A percentile compares a stretch with the other conserved stretches of the same genome.
Conservation (phyloP, 331 rosid genomes). For the Dryas integrifolia region DNA sequence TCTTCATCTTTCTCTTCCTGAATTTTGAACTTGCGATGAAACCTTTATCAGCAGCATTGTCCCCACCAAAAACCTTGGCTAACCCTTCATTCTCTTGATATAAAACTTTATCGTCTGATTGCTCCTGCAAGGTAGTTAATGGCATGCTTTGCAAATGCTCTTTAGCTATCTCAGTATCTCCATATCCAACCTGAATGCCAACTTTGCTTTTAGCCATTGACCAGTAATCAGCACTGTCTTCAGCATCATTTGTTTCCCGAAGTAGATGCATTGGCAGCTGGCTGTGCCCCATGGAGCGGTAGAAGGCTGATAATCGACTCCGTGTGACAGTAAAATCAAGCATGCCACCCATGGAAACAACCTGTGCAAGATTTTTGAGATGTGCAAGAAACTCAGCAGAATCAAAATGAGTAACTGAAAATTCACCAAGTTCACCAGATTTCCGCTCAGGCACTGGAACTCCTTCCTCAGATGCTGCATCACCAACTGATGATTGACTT, state of each 20-base stretch:
- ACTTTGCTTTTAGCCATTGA: conserved; percentile 17
- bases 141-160: conserved; percentile 13
- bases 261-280: conserved; percentile 48
- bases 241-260: conserved; percentile 25
- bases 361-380: conserved; percentile 37
- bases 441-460: conserved; percentile 13
- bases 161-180: conserved; percentile 4
- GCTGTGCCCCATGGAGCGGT: conserved; percentile 38
- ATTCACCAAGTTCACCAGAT: conserved; percentile 33
- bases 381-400: conserved; percentile 33
- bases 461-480: conserved; percentile 20
- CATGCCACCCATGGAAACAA: conserved; percentile 30
- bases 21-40: conserved; percentile 10
- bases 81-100: conserved; percentile 15
- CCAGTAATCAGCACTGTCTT: conserved; percentile 10
- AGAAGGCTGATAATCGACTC: conserved; percentile 45
- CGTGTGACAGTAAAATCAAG: conserved; percentile 36
- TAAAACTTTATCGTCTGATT: conserved; percentile 16
- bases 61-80: neutral
- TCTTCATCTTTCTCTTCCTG: conserved; percentile 33
- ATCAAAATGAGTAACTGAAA: conserved; percentile 36
- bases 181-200: conserved; percentile 8
- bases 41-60: conserved; percentile 3
- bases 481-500: conserved; percentile 8
- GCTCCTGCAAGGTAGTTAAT: neutral